A percentile compares a stretch with the other conserved stretches of the same genome.
Conservation (phyloP, 2,329 filamentous ascomycete genomes). For the Talaromyces sp. region DNA sequence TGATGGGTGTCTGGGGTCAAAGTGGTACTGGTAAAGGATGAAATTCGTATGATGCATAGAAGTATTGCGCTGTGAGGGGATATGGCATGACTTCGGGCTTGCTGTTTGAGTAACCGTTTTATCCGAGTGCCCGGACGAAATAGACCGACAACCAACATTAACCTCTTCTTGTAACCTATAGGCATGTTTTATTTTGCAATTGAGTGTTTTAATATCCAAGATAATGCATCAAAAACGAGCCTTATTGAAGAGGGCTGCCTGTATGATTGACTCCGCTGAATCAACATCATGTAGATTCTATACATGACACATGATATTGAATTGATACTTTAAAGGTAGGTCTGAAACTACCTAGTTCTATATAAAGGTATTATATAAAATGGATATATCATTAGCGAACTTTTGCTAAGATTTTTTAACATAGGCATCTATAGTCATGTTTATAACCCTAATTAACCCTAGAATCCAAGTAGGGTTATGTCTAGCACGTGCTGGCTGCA, state of each 20-base stretch:
- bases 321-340: background rate
- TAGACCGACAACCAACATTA: background rate
- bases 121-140: background rate
- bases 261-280: background rate
- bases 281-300: background rate
- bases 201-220: background rate
- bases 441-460: background rate
- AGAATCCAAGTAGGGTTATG: background rate
- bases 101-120: background rate
- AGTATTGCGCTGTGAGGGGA: background rate
- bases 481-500: background rate
- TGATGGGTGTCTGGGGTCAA: background rate
- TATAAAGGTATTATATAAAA: background rate
- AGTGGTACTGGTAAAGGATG: background rate
- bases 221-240: background rate
- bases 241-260: background rate
- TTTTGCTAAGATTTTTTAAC: too few species aligned
- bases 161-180: background rate
- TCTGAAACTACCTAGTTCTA: background rate
- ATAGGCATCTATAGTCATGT: background rate
- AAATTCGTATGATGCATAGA: background rate
- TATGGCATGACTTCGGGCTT: background rate
- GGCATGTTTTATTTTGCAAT: background rate
- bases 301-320: background rate
- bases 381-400: background rate